Percentiles rank a stretch among this genome's conserved stretches.
Conservation (phyloP, 2,329 filamentous ascomycete species). For the Colletotrichum euphorbiae region DNA sequence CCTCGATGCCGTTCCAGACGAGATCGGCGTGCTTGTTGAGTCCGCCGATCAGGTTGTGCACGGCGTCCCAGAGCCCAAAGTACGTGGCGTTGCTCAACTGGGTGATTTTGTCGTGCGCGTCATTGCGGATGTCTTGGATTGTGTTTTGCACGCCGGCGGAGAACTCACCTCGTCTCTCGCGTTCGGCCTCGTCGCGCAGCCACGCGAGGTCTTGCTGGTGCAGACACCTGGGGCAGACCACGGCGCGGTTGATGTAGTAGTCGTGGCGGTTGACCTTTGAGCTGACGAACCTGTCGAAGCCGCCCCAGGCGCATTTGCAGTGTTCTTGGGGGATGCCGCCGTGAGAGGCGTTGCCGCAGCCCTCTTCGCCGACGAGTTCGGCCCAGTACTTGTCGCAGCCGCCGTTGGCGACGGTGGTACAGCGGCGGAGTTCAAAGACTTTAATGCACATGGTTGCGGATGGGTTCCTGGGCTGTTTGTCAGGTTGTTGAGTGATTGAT, state of each 20-base stretch:
- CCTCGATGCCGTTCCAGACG: conserved; percentile 28
- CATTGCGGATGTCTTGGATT: background rate
- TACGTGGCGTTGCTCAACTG: too few relatives aligned
- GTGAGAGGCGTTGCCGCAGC: conserved; percentile 12
- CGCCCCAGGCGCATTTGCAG: conserved; percentile 27
- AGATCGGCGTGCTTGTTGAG: background rate
- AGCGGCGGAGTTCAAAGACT: conserved; percentile 31
- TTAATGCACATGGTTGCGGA: conserved; percentile 27
- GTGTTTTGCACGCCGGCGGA: conserved; percentile 10
- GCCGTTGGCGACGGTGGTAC: background rate
- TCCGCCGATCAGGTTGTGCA: conserved; percentile 12
- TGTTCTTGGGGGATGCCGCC: conserved; percentile 8
- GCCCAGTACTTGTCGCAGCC: conserved; percentile 34
- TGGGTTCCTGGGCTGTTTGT: background rate
- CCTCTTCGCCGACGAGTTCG: conserved; percentile 11
- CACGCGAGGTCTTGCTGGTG: background rate
- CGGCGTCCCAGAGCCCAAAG: conserved; percentile 18
- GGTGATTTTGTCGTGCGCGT: conserved; percentile 12
- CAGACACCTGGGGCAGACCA: conserved; percentile 10
- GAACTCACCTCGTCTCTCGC: conserved; percentile 9
- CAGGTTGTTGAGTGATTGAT: background rate
- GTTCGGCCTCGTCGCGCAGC: conserved; percentile 1
- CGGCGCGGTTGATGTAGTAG: background rate
- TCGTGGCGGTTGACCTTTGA: conserved; percentile 15
- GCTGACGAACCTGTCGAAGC: conserved; percentile 24